A percentile compares a stretch with the other conserved stretches of the same genome.
Conservation (phyloP, 305 asterid species). For the Fraxinus paxiana region DNA sequence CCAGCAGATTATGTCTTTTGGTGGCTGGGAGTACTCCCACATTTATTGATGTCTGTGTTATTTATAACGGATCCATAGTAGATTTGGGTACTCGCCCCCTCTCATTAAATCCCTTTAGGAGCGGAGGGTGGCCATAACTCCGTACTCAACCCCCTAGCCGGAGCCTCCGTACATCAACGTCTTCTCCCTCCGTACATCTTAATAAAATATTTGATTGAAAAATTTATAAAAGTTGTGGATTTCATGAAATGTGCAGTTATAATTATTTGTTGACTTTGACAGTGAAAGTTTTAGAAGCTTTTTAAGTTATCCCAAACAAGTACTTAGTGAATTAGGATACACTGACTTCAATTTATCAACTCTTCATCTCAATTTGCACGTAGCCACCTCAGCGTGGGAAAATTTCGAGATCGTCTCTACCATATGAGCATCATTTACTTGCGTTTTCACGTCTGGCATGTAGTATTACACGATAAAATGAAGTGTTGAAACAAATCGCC, state of each 20-base stretch:
- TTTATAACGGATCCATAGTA: slow-evolving; percentile 17
- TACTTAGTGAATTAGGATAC: background rate
- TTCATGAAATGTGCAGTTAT: background rate
- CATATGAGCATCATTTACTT: background rate
- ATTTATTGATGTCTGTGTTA: slow-evolving; percentile 37
- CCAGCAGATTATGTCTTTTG: background rate
- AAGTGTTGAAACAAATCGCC: background rate
- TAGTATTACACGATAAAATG: background rate
- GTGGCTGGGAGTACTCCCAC: slow-evolving; percentile 16
- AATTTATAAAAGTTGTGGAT: background rate
- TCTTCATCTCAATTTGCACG: background rate
- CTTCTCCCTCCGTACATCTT: too few species aligned
- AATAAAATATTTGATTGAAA: background rate
- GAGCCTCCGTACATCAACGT: background rate
- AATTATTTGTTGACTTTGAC: background rate
- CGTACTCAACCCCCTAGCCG: slow-evolving; percentile 7
- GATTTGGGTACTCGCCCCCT: background rate
- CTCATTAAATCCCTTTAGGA: background rate
- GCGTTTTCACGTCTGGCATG: too few species aligned
- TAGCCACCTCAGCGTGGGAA: background rate
- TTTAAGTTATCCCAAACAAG: background rate
- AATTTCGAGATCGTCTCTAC: background rate
- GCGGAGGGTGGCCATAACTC: background rate
- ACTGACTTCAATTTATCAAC: background rate
- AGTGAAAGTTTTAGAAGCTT: background rate